Evolutionary conservation across 371 early-diverging fungal genomes (phyloP), one percentile per base, ranked within the genome.

Genomic region (Haplosporangium sp.): DNA sequence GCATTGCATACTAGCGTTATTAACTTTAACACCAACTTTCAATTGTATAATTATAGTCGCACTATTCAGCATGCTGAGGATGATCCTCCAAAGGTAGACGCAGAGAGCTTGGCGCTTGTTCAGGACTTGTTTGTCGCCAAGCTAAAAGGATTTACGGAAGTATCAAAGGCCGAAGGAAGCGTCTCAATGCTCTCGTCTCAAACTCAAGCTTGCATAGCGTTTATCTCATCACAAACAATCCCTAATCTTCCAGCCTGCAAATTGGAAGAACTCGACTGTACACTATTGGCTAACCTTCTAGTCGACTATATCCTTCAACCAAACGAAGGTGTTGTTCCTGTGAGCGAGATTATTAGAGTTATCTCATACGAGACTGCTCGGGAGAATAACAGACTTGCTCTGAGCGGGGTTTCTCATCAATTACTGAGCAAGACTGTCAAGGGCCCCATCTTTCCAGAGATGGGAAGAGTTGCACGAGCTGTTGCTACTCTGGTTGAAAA

Each of bases 31-130:
- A 27, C 27, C 27, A 27, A 27, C 27, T 27, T 27, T 27, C 27
- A 27, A 27, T 27, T 27, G 27, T 27, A 27, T 11, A 17, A 34
- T 2, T 1, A 1, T 65, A 81, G 82, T 61, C 82, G 82, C 19
- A 67, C 82, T 8, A 63, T 81, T 55, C 82, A 81, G 44, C 82
- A 81, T 61, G 76, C 60, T 42, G 76, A 74, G 37, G 82, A 81
- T 40, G 75, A 75, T 34, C 67, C 67, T 11, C 76, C 72, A 7
- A 74, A 63, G 38, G 76, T 81, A 6, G 82, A 81, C 17, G 62
- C 59, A 19, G 76, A 75, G 20, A 75, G 76, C 59, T 57, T 81
- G 47, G 72, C 69, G 9, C 52, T 81, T 42, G 61, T 81, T 59
- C 76, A 81, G 69, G 82, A 81, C 27, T n/a, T 81, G 40, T 75